Evolutionary conservation across 257 asterid species (phyloP), one percentile per base, ranked within the genome.

Genomic region (Thymus mandschuricus): DNA sequence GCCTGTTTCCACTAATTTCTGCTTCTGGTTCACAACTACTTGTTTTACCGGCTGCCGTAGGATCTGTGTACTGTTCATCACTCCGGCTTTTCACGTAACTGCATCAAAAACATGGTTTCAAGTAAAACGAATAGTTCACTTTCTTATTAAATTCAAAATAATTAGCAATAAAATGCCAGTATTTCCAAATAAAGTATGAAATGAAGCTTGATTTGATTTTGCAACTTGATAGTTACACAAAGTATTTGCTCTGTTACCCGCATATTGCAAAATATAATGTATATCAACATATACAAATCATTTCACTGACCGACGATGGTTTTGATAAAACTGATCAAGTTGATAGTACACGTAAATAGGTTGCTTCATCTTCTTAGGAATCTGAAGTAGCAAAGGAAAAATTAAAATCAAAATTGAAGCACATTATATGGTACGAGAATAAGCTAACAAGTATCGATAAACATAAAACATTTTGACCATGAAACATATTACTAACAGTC

Each of bases 1-100:
- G 85, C 65, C 40, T 30, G 5, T 38, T 3, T 1, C 73, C 71
- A 34, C 52, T 33, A 7, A 10, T 55, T 44, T 8, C 13, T 1
- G 76, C 71, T 70, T 94, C 97, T 0, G 97, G 97, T 2, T 86
- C 93, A 77, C 97, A 94, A 1, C 70, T 15, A n/a, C 30, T 67
- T 3, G 83, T 73, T 1, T 77, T 52, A 1, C 54, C 54, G 48
- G 71, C 82, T 0, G 60, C 57, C 35, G 69, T 41, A 2, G 87
- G 84, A 64, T 80, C 52, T 64, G 81, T 85, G 75, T 89, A 81
- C 76, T 94, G 99, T 63, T 71, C 73, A 21, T 91, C 96, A 48
- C 73, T 94, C 81, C 96, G 83, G 79, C 96, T 94, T 65, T 85
- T 94, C 30, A 94, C 97, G 71, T 89, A 94, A 63, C 98, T 93